Evolutionary conservation across 805 yeast species (phyloP).

Genomic region (Yarrowia yakushimensis): DNA sequence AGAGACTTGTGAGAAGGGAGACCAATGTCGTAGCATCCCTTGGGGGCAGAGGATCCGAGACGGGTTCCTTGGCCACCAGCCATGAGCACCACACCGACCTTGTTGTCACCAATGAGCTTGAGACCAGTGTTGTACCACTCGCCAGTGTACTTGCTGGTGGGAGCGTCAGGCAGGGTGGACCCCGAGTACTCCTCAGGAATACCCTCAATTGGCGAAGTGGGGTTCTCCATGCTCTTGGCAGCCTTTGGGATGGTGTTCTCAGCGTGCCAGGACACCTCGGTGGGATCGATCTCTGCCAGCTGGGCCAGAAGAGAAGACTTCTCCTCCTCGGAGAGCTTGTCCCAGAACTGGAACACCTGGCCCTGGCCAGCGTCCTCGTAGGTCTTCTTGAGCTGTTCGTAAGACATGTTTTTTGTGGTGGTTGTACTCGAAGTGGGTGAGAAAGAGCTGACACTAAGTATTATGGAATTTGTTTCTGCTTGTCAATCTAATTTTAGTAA

Average conservation of each 20-base stretch:
- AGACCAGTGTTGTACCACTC: slow-evolving; percentile 56
- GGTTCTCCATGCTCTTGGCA: slow-evolving; percentile 15
- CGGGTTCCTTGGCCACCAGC: slow-evolving; percentile 99
- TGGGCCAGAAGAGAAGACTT: slow-evolving; percentile 36
- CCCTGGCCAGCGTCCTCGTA: slow-evolving; percentile 41
- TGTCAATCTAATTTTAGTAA: slow-evolving; percentile 11
- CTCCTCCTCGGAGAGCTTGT: slow-evolving; percentile 34
- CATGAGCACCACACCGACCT: slow-evolving; percentile 86
- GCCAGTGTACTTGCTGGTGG: slow-evolving; percentile 34
- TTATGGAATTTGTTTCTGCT: background rate
- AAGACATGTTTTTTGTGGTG: slow-evolving; percentile 19
- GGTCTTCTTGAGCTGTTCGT: slow-evolving; percentile 23
- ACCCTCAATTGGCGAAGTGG: slow-evolving; percentile 23
- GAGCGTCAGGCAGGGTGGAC: slow-evolving; percentile 35
- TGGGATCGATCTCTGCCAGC: slow-evolving; percentile 40
- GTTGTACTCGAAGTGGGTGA: background rate
- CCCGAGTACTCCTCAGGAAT: slow-evolving; percentile 37
- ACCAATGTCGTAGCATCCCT: slow-evolving; percentile 88
- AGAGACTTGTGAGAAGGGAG: slow-evolving; percentile 80
- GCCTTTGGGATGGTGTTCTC: slow-evolving; percentile 29
- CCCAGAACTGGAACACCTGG: slow-evolving; percentile 42
- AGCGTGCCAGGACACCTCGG: slow-evolving; percentile 36
- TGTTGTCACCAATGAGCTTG: slow-evolving; percentile 60
- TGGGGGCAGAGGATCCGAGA: slow-evolving; percentile 83
- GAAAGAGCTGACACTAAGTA: slow-evolving; percentile 14